phyloP scores from a whole-genome alignment of 257 asterid genomes.

The Echium plantagineum region DNA sequence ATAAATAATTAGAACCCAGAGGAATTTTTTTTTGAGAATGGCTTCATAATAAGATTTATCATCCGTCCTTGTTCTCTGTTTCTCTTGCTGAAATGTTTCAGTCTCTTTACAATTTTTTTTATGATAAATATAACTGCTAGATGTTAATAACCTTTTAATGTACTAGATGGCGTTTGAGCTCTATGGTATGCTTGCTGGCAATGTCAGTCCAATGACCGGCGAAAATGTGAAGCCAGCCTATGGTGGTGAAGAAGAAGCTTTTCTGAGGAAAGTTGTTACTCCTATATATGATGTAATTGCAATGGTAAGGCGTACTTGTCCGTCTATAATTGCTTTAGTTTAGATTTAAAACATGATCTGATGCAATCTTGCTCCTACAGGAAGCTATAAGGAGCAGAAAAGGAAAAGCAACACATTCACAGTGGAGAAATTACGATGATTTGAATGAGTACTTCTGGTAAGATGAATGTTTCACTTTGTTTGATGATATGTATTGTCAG shows the following conservation, averaged over 20 bases:
- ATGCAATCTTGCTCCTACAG: slow-evolving; percentile 25
- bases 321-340: slow-evolving; percentile 7
- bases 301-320: slow-evolving; percentile 38
- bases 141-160: neutral
- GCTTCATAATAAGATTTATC: too few species aligned
- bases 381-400: slow-evolving; percentile 86
- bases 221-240: slow-evolving; percentile 98
- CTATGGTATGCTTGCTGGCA: slow-evolving; percentile 97
- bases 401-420: slow-evolving; percentile 88
- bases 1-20: too few species aligned
- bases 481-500: slow-evolving; percentile 5
- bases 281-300: slow-evolving; percentile 96
- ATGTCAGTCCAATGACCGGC: slow-evolving; percentile 95
- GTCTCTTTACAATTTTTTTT: neutral
- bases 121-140: neutral
- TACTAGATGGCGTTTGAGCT: slow-evolving; percentile 94
- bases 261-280: slow-evolving; percentile 74
- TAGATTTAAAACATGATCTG: slow-evolving; percentile 4
- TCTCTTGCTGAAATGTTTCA: neutral
- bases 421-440: slow-evolving; percentile 99
- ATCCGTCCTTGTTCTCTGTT: neutral
- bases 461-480: slow-evolving; percentile 6
- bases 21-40: too few species aligned
- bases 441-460: slow-evolving; percentile 96
- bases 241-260: slow-evolving; percentile 99